Evolutionary conservation across 1,139 yeast species (phyloP), one percentile per base, ranked within the genome.

Genomic region (Saccharomycopsis phalli): DNA sequence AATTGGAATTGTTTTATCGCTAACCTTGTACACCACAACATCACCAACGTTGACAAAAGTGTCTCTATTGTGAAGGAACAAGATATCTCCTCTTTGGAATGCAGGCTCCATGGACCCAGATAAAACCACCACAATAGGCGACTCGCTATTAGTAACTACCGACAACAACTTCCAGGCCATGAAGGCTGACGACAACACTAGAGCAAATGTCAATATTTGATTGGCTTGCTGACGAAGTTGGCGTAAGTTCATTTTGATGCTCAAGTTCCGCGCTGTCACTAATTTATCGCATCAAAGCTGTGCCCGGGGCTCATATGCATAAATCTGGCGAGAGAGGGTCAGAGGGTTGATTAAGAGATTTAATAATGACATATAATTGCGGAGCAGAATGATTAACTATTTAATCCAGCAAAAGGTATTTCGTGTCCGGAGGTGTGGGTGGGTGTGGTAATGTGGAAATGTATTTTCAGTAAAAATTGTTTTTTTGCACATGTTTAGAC

Each of bases 71-170:
- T 95, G 87, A 45, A 91, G 67, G 55, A 91, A 80, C 46, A 91
- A 65, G 31, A 93, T 80, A 57, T 91, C 99, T 37, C 99, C 99
- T 61, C 98, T 75, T 61, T 91, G 97, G 69, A 93, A 93, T 0
- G 98, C 98, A 1, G 99, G 99, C 58, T 93, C 98, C 99, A 91
- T 91, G 1, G 97, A 91, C 4, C 98, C 99, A 1, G 97, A 86
- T 36, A 91, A 72, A 10, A 91, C 99, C 29, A 91, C 98, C 30
- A 93, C 98, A 31, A 91, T 77, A 14, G 99, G 99, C 2, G 96
- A 84, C 49, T 84, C 81, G 1, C 95, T 79, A 60, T 86, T 79
- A 20, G 95, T 70, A 2, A 80, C 67, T 4, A 91, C 68, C 1
- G 88, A 78, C 18, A 91, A 66, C 0, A 84, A 75, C 58, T 86